Percentiles rank a stretch among this genome's conserved stretches.
phyloP scores from a whole-genome alignment of 352 stramenopile species.

The Pythium pectinolyticum region DNA sequence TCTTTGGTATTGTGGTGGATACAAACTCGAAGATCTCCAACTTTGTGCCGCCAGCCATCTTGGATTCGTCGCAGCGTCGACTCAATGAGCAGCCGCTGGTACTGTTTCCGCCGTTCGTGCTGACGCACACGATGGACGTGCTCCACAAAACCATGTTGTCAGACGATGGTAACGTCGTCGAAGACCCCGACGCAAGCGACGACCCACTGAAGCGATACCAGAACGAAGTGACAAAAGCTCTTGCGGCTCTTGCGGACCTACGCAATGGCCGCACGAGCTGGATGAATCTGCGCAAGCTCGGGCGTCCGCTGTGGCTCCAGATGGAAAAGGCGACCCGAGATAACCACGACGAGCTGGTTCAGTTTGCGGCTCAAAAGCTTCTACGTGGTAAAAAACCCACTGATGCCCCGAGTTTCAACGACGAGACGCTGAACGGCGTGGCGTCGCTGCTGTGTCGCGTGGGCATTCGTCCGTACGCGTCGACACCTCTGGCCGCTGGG shows the following conservation, averaged over 20 bases:
- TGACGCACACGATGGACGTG: slow-evolving; percentile 37
- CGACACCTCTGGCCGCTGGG: slow-evolving; percentile 9
- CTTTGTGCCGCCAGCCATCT: background rate
- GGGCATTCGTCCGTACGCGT: slow-evolving; percentile 27
- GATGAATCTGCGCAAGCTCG: background rate
- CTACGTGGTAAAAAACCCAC: background rate
- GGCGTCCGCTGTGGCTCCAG: slow-evolving; percentile 13
- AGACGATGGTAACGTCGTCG: background rate
- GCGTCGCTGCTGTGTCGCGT: slow-evolving; percentile 29
- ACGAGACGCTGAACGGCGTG: slow-evolving; percentile 20
- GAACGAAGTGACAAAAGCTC: background rate
- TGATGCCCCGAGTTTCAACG: background rate
- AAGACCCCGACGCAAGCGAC: background rate
- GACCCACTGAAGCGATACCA: background rate
- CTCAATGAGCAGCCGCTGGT: slow-evolving; percentile 64
- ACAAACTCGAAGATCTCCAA: slow-evolving; percentile 19
- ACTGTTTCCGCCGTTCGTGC: slow-evolving; percentile 58
- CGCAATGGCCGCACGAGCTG: background rate
- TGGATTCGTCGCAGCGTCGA: slow-evolving; percentile 35
- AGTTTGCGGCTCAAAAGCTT: slow-evolving; percentile 15
- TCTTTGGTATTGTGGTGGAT: slow-evolving; percentile 42
- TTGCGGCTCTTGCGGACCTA: background rate
- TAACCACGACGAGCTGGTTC: background rate
- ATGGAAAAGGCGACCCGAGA: background rate
- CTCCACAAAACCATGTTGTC: background rate